Conservation (phyloP, 139 green algal species). For the Spirogloea muscicola region DNA sequence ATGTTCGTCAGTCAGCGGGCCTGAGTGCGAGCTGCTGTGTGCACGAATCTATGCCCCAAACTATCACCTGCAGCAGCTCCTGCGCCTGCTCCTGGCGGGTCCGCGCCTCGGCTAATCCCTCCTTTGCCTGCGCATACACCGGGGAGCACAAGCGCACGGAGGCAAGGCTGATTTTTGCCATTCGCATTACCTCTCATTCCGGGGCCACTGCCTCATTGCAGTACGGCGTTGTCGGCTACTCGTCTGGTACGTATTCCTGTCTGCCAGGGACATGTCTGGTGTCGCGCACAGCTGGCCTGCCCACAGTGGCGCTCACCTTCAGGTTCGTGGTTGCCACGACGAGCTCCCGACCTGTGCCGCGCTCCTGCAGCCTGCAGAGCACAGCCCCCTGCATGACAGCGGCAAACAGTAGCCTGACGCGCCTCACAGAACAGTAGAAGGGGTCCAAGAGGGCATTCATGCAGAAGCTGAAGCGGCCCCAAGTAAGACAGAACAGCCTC, state of each 20-base stretch:
- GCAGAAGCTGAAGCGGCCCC: no score
- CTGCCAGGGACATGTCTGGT: not conserved
- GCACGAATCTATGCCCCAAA: no score
- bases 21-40: no score
- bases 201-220: no score
- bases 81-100: not conserved
- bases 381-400: constrained; percentile 15
- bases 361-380: constrained; percentile 11
- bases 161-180: no score
- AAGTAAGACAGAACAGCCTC: no score
- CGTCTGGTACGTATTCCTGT: not conserved
- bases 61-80: constrained; percentile 30
- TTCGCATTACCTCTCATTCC: no score
- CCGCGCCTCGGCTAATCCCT: not conserved
- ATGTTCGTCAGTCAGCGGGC: no score
- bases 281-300: no score
- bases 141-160: not conserved
- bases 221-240: not conserved
- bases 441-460: no score
- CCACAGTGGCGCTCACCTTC: constrained; percentile 8
- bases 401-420: not conserved
- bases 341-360: not conserved
- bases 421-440: no score
- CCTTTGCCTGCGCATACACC: constrained; percentile 8
- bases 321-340: constrained; percentile 25